phyloP scores from a whole-genome alignment of 768 basidiomycete species.

The Trametes meyenii region DNA sequence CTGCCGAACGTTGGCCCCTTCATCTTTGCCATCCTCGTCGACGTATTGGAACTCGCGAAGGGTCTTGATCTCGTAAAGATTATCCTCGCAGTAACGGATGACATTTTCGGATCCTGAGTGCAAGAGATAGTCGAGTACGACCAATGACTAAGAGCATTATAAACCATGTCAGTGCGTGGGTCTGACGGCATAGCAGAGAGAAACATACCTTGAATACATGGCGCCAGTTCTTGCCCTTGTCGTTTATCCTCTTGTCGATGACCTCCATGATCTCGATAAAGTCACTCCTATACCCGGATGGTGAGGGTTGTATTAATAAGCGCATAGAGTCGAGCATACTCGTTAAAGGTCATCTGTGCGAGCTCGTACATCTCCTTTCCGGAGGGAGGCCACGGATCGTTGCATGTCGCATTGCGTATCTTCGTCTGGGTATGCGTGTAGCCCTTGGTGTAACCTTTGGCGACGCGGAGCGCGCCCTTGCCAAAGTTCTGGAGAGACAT shows the following conservation, averaged over 20 bases:
- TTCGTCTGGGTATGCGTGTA: slow-evolving; percentile 94
- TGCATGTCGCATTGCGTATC: slow-evolving; percentile 92
- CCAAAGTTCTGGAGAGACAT: slow-evolving; percentile 22
- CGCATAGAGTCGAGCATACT: slow-evolving; percentile 48
- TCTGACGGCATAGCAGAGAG: too few species aligned
- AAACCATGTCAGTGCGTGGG: background rate
- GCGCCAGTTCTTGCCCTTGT: slow-evolving; percentile 99
- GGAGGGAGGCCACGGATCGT: slow-evolving; percentile 94
- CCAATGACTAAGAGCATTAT: slow-evolving; percentile 73
- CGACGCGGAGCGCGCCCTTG: slow-evolving; percentile 77
- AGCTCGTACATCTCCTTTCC: slow-evolving; percentile 98
- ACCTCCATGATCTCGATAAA: slow-evolving; percentile 99
- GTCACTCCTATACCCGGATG: slow-evolving; percentile 58
- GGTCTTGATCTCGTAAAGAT: slow-evolving; percentile 95
- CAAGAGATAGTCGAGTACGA: slow-evolving; percentile 89
- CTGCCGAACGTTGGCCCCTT: slow-evolving; percentile 92
- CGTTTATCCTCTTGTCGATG: slow-evolving; percentile 94
- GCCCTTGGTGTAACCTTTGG: slow-evolving; percentile 92
- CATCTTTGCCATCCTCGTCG: slow-evolving; percentile 91
- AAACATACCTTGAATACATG: slow-evolving; percentile 90
- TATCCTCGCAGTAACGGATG: slow-evolving; percentile 94
- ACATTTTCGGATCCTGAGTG: slow-evolving; percentile 96
- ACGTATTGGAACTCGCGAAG: slow-evolving; percentile 96
- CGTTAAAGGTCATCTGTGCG: slow-evolving; percentile 92
- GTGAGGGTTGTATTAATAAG: background rate